Evolutionary conservation across 192 early-diverging fungal species (phyloP).

Genomic region (Cladochytrium replicatum): DNA sequence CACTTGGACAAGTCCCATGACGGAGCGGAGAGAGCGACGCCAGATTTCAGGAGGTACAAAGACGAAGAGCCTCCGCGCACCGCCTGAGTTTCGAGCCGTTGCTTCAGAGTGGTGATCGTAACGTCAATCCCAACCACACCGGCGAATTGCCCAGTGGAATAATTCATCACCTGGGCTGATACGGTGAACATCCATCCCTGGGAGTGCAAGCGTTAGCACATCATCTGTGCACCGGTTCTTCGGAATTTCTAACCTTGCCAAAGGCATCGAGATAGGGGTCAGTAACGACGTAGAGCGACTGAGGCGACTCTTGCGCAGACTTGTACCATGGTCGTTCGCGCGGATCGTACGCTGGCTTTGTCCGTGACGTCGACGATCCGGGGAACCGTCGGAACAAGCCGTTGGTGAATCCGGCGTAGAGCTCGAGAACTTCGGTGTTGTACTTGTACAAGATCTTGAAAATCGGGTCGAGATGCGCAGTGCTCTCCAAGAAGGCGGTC

Average conservation of each 20-base stretch:
- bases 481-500: constrained; percentile 6
- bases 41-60: not conserved
- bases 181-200: no score
- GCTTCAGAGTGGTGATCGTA: not conserved
- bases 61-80: not conserved
- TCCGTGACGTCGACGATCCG: constrained; percentile 10
- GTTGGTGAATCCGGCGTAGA: constrained; percentile 20
- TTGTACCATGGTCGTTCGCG: constrained; percentile 22
- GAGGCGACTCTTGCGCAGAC: not conserved
- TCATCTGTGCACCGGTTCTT: no score
- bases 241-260: no score
- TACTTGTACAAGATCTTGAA: constrained; percentile 9
- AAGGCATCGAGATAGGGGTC: constrained; percentile 18
- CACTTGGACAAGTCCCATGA: not conserved
- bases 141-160: no score
- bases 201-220: no score
- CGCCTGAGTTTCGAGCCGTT: not conserved
- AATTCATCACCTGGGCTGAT: no score
- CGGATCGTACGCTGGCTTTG: constrained; percentile 20
- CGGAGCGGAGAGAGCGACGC: not conserved
- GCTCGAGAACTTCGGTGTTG: constrained; percentile 9
- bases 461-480: constrained; percentile 21
- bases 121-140: no score
- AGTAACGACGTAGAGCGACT: constrained; percentile 13
- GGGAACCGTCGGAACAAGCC: constrained; percentile 20